phyloP scores from a whole-genome alignment of 106 monocot genomes.

The Allium cepa region DNA sequence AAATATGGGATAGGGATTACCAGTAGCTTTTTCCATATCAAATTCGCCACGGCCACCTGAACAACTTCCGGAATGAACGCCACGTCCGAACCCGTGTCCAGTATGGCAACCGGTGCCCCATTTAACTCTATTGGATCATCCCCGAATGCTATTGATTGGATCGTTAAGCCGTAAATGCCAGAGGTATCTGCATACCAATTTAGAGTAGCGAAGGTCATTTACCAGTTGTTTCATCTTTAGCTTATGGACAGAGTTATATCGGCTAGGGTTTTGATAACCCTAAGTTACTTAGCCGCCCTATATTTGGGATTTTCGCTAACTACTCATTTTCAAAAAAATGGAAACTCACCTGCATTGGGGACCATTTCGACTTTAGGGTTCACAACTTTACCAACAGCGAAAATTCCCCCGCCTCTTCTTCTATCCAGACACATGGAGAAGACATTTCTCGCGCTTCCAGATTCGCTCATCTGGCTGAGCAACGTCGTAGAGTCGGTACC shows the following conservation, averaged over 20 bases:
- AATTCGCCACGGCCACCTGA: neutral
- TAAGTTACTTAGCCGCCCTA: neutral
- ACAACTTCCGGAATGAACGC: neutral
- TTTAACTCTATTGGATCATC: too few relatives aligned
- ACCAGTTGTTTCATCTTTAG: too few relatives aligned
- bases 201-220: too few relatives aligned
- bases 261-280: too few relatives aligned
- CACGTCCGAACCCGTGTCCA: neutral
- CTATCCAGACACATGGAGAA: neutral
- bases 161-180: too few relatives aligned
- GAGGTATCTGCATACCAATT: too few relatives aligned
- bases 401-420: neutral
- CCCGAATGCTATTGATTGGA: too few relatives aligned
- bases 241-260: too few relatives aligned
- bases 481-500: neutral
- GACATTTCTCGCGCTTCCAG: neutral
- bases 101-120: neutral
- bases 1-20: too few relatives aligned
- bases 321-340: slow-evolving; percentile 27
- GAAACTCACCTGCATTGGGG: slow-evolving; percentile 69
- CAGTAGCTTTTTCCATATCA: neutral
- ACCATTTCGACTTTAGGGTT: neutral
- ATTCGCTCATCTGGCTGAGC: neutral
- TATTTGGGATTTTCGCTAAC: neutral
- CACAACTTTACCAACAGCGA: neutral